Evolutionary conservation across 2,329 filamentous ascomycete species (phyloP).

Genomic region (Trichoderma koningiopsis): DNA sequence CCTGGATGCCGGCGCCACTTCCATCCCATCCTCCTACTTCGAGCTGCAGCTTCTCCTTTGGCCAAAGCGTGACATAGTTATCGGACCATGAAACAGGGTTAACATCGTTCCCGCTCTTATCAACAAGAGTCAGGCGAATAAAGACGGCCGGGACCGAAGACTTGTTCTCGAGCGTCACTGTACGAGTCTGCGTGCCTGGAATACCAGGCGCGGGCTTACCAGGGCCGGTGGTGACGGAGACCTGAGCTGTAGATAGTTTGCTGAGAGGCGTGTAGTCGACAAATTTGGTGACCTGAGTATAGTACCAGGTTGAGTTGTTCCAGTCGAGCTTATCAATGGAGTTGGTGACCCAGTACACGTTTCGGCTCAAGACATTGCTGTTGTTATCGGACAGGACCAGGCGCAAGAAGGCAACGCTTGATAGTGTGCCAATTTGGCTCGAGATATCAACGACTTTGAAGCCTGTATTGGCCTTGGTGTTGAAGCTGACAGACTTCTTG

Average conservation of each 20-base stretch:
- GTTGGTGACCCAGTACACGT: conserved; percentile 61
- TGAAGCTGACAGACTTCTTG: conserved; percentile 34
- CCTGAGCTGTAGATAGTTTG: conserved; percentile 40
- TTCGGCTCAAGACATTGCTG: conserved; percentile 50
- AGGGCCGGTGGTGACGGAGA: conserved; percentile 37
- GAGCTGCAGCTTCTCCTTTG: conserved; percentile 50
- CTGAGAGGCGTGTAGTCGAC: conserved; percentile 51
- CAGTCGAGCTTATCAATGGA: conserved; percentile 55
- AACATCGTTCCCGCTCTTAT: conserved; percentile 48
- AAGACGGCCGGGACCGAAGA: conserved; percentile 60
- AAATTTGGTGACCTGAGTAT: conserved; percentile 57
- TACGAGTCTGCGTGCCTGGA: conserved; percentile 26
- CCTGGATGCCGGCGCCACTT: conserved; percentile 20
- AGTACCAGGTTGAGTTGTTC: conserved; percentile 59
- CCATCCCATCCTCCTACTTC: conserved; percentile 28
- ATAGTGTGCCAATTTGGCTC: conserved; percentile 35
- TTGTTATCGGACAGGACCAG: conserved; percentile 46
- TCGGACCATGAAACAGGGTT: conserved; percentile 60
- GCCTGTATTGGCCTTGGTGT: conserved; percentile 49
- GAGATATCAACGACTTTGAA: conserved; percentile 35
- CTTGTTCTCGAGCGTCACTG: conserved; percentile 53
- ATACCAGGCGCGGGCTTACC: conserved; percentile 17
- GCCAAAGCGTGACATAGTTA: conserved; percentile 65
- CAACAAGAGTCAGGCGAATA: conserved; percentile 53
- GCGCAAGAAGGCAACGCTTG: conserved; percentile 53